These are phyloP conservation scores for Alternaria sp. DNA, from an alignment of 2,329 filamentous ascomycete genomes.

Conservation along the genomic window DNA sequence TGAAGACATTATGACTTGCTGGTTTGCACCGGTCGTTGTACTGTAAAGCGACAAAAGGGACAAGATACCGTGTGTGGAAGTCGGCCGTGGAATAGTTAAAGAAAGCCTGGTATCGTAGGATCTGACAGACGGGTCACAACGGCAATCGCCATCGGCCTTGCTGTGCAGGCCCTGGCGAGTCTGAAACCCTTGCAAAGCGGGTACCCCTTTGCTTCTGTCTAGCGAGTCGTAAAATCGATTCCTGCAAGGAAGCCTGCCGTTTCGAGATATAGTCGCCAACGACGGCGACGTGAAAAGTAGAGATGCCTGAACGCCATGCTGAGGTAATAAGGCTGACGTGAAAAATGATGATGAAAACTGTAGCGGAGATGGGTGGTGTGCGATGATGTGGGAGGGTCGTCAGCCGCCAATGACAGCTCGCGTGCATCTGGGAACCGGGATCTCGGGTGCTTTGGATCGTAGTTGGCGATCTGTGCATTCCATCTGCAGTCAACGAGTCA, in stretches of 20 bases:
- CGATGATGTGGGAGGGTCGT: neutral
- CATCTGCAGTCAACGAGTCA: constrained; percentile 33
- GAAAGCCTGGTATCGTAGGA: constrained; percentile 5
- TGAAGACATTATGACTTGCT: constrained; percentile 27
- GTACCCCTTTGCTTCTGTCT: constrained; percentile 42
- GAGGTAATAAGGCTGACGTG: constrained; percentile 36
- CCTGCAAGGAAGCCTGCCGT: constrained; percentile 24
- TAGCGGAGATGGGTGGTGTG: constrained; percentile 9
- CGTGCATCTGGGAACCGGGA: constrained; percentile 13
- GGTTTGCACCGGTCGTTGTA: constrained; percentile 23
- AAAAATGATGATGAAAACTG: constrained; percentile 18
- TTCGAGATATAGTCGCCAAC: constrained; percentile 31
- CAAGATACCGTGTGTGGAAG: neutral
- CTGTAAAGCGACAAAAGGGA: constrained; percentile 8
- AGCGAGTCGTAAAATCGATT: constrained; percentile 26
- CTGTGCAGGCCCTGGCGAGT: constrained; percentile 29
- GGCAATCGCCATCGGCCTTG: constrained; percentile 1
- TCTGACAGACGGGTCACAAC: neutral
- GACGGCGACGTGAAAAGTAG: constrained; percentile 24
- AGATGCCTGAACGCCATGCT: constrained; percentile 47
- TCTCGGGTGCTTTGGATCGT: constrained; percentile 27
- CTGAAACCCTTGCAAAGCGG: constrained; percentile 37
- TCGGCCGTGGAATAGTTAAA: neutral
- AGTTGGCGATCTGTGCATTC: constrained; percentile 34
- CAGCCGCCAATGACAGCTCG: constrained; percentile 21